Percentiles rank a stretch among this genome's conserved stretches.
These are phyloP conservation scores for Pyrenophora teres DNA, from an alignment of 2,329 filamentous ascomycete species.

Conservation along the genomic window DNA sequence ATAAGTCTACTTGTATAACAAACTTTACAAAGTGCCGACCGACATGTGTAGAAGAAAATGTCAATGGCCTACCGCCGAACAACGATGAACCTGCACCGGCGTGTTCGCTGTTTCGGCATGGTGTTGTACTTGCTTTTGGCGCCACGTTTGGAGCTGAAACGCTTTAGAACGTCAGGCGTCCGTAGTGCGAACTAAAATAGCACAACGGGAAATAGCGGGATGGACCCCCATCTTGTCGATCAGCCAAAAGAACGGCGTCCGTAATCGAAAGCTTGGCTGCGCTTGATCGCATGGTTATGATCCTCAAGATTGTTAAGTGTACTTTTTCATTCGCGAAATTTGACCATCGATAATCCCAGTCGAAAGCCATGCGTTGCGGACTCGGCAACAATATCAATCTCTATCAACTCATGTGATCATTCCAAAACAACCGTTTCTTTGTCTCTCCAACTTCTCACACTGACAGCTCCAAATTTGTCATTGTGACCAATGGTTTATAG, in stretches of 20 bases:
- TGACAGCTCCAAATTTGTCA: constrained; percentile 4
- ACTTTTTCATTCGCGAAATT: neutral
- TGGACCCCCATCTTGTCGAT: constrained; percentile 7
- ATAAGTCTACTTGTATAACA: too few species aligned
- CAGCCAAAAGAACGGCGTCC: constrained; percentile 2
- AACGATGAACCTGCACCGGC: constrained; percentile 4
- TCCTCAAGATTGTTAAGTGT: neutral
- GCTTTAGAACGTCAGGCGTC: neutral
- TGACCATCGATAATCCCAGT: neutral
- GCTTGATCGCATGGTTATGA: neutral
- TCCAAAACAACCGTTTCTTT: constrained; percentile 3
- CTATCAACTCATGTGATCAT: neutral
- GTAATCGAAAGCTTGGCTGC: constrained; percentile 8
- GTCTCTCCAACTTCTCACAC: constrained; percentile 7
- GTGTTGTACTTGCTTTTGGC: constrained; percentile 5
- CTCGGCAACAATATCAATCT: neutral
- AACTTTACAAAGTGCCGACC: too few species aligned
- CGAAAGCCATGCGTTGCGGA: neutral
- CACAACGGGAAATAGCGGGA: constrained; percentile 3
- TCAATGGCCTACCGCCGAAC: neutral
- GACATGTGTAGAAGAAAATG: too few species aligned
- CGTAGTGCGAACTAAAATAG: constrained; percentile 2
- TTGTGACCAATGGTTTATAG: constrained; percentile 1
- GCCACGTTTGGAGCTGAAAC: constrained; percentile 10
- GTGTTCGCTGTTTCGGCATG: constrained; percentile 7